phyloP scores from a whole-genome alignment of 1,284 basidiomycete species.

The Athelia psychrophila region DNA sequence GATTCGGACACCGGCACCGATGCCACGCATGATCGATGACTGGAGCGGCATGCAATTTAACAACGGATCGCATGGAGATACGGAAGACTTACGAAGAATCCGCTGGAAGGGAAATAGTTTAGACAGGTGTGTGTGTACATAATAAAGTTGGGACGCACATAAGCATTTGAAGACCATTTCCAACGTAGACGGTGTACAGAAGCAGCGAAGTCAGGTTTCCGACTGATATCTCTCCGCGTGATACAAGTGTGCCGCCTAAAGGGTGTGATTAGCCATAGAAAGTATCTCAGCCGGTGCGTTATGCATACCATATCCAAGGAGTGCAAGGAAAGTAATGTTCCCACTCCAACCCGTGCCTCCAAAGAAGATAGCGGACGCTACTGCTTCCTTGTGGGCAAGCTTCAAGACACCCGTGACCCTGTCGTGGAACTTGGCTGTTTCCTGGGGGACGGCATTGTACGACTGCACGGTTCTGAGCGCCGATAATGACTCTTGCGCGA shows the following conservation, averaged over 20 bases:
- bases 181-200: conserved; percentile 91
- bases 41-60: conserved; percentile 21
- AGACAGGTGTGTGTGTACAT: background rate
- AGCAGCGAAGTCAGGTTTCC: conserved; percentile 90
- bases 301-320: conserved; percentile 84
- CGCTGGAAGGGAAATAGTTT: conserved; percentile 28
- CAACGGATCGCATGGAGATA: background rate
- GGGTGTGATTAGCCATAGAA: background rate
- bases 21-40: conserved; percentile 85
- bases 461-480: conserved; percentile 93
- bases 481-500: conserved; percentile 90
- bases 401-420: conserved; percentile 70
- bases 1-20: conserved; percentile 90
- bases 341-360: conserved; percentile 94
- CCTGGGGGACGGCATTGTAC: conserved; percentile 77
- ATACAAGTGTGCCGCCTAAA: conserved; percentile 86
- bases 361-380: conserved; percentile 91
- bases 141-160: conserved; percentile 49
- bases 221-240: conserved; percentile 83
- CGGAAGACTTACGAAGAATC: conserved; percentile 51
- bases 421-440: conserved; percentile 67
- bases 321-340: conserved; percentile 86
- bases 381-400: conserved; percentile 85
- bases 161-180: conserved; percentile 76
- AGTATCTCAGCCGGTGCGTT: background rate